Conservation (phyloP, 208 protist genomes). For the Strigomonas culicis region DNA sequence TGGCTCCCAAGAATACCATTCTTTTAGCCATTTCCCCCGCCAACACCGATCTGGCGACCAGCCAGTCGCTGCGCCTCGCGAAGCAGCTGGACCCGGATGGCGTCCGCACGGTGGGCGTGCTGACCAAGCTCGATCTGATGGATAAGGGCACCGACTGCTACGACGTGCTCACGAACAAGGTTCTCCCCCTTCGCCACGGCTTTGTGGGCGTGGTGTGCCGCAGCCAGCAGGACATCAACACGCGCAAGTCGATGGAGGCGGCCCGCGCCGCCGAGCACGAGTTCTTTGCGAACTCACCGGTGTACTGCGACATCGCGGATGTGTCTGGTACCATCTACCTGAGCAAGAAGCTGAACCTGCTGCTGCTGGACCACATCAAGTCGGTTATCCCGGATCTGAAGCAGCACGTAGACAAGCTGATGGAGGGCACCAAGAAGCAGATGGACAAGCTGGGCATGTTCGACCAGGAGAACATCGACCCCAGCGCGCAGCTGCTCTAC, state of each 20-base stretch:
- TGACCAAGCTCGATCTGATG: constrained; percentile 99
- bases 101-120: constrained; percentile 97
- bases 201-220: constrained; percentile 99
- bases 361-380: constrained; percentile 96
- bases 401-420: constrained; percentile 83
- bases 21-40: constrained; percentile 98
- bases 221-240: constrained; percentile 97
- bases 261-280: constrained; percentile 86
- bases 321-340: constrained; percentile 89
- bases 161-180: constrained; percentile 93
- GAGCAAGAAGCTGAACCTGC: constrained; percentile 84
- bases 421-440: constrained; percentile 80
- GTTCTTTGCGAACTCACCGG: constrained; percentile 93
- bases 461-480: constrained; percentile 77
- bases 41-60: constrained; percentile 99
- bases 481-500: constrained; percentile 76
- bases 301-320: constrained; percentile 88
- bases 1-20: constrained; percentile 96
- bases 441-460: constrained; percentile 91
- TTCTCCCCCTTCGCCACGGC: constrained; percentile 94
- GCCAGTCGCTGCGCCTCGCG: constrained; percentile 97
- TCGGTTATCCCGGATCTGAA: constrained; percentile 93
- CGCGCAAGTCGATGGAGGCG: constrained; percentile 81
- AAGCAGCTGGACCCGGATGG: constrained; percentile 97
- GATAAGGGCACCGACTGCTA: constrained; percentile 97